A percentile compares a stretch with the other conserved stretches of the same genome.
Evolutionary conservation across 352 stramenopile genomes (phyloP).

Genomic region (Phytopythium litorale): DNA sequence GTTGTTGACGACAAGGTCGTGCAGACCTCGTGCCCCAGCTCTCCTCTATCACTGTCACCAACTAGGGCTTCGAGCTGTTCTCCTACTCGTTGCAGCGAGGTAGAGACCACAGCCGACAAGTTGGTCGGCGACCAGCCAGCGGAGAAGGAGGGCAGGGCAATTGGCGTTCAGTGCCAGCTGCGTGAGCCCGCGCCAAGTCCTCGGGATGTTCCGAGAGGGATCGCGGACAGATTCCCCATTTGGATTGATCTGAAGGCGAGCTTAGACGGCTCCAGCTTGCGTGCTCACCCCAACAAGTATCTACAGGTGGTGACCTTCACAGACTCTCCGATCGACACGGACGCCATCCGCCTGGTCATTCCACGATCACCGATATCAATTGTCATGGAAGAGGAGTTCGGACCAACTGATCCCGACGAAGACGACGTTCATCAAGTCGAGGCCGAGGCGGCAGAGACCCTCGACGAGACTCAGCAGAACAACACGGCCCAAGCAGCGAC

Average conservation of each 20-base stretch:
- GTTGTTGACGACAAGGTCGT: not conserved
- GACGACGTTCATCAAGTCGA: not conserved
- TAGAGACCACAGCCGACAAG: not conserved
- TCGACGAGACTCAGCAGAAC: not conserved
- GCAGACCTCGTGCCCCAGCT: not conserved
- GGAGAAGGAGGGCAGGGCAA: not conserved
- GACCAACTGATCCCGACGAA: not conserved
- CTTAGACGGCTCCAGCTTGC: constrained; percentile 3
- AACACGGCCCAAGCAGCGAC: not conserved
- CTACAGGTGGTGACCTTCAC: constrained; percentile 29
- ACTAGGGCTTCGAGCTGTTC: not conserved
- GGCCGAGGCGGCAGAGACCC: not conserved
- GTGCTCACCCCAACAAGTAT: constrained; percentile 19
- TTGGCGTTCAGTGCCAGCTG: constrained; percentile 6
- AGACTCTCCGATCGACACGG: not conserved
- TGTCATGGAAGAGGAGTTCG: not conserved
- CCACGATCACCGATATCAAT: not conserved
- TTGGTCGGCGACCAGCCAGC: not conserved
- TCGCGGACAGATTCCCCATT: constrained; percentile 31
- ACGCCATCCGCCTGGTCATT: not conserved
- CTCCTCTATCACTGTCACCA: not conserved
- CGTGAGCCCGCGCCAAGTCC: not conserved
- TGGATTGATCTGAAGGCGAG: constrained; percentile 26
- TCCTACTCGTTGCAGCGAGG: not conserved
- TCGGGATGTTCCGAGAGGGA: not conserved